A percentile compares a stretch with the other conserved stretches of the same genome.
Conservation (phyloP, 2,329 filamentous ascomycete genomes). For the Penicillium sp. region DNA sequence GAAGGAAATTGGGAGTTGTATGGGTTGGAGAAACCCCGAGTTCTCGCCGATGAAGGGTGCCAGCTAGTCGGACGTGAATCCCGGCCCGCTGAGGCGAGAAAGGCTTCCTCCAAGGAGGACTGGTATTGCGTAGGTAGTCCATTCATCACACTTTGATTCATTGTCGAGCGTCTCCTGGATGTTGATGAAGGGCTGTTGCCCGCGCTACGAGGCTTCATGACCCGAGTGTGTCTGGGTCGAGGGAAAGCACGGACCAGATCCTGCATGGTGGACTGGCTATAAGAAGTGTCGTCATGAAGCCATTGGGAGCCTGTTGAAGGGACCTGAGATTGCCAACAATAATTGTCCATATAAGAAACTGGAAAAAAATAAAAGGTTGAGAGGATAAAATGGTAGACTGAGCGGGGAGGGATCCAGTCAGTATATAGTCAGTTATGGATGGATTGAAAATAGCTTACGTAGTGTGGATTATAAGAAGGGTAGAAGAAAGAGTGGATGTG, state of each 20-base stretch:
- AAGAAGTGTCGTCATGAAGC: constrained; percentile 23
- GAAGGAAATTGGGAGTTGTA: constrained; percentile 21
- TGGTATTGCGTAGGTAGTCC: constrained; percentile 42
- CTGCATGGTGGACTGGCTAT: constrained; percentile 26
- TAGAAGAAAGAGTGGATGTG: constrained; percentile 2
- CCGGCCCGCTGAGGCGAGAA: constrained; percentile 41
- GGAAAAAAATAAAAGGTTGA: not conserved
- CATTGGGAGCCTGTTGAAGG: constrained; percentile 31
- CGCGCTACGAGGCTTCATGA: constrained; percentile 65
- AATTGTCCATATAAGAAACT: constrained; percentile 32
- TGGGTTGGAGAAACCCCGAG: constrained; percentile 30
- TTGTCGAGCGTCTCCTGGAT: constrained; percentile 56
- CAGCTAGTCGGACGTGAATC: constrained; percentile 67
- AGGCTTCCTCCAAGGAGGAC: constrained; percentile 46
- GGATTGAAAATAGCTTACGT: constrained; percentile 8
- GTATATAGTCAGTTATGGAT: constrained; percentile 9
- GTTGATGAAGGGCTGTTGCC: constrained; percentile 64
- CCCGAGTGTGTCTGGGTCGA: constrained; percentile 53
- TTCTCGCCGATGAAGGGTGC: constrained; percentile 62
- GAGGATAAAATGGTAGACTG: constrained; percentile 4
- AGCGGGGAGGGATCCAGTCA: constrained; percentile 8
- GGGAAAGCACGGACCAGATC: constrained; percentile 50
- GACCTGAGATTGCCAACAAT: constrained; percentile 29
- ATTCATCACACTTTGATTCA: constrained; percentile 46
- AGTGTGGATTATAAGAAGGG: not conserved